Evolutionary conservation across 305 asterid genomes (phyloP), one percentile per base, ranked within the genome.

Genomic region (Fraxinus sp.): DNA sequence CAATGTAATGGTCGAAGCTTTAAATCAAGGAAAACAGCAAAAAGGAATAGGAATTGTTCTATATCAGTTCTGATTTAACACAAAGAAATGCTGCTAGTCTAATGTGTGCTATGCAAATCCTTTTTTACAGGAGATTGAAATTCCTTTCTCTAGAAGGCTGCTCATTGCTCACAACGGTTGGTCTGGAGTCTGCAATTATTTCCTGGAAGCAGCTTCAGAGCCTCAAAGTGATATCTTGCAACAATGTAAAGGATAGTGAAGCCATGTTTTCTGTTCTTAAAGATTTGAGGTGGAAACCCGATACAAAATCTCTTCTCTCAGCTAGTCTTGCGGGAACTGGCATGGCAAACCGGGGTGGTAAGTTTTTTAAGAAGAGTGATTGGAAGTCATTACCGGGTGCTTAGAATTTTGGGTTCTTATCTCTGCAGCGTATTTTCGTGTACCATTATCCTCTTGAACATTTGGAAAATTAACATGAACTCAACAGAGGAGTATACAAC

Each of bases 221-320:
- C 90, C 92, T 96, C 11, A 80, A 77, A 80, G 95, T 96, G 85
- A 86, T 86, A 24, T 88, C 93, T 3, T 94, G 99, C 72, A 91
- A 90, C 83, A 92, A 85, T 30, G 85, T 96, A 83, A 96, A 86
- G 89, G 99, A 93, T 68, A 76, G 79, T 72, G 98, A 93, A 84
- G 85, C 88, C 30, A 85, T 89, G 78, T 92, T 94, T 85, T 88
- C 93, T 22, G 77, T 82, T 32, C 94, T 95, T 7, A 90, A 88
- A 82, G 90, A 91, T 16, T 85, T 95, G 88, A 90, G 88, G 83
- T 95, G 98, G 98, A 89, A 90, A 46, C 93, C 97, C 1, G 95
- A 92, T 72, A 80, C 91, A 28, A 95, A 87, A 83, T 81, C 93
- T 22, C 82, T 87, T n/a, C 86, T 95, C 24, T 86, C 92, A 9